Conservation (phyloP, 2,329 filamentous ascomycete species). For the Colletotrichum tofieldiae region DNA sequence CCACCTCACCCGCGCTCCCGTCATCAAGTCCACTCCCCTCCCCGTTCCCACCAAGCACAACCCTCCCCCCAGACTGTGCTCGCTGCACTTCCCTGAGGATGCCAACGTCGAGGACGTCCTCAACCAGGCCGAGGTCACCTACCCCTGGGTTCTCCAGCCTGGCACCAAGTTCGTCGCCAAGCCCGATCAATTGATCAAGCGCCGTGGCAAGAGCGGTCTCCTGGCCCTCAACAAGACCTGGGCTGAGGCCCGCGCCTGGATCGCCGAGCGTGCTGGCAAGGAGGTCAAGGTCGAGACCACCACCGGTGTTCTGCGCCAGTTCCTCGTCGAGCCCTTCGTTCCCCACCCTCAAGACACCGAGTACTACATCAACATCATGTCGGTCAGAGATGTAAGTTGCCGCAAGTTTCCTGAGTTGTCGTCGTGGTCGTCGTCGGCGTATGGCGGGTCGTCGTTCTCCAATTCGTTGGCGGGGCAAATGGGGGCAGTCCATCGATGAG, state of each 20-base stretch:
- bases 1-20: conserved; percentile 96
- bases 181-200: conserved; percentile 99
- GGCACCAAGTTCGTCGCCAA: conserved; percentile 97
- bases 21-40: conserved; percentile 98
- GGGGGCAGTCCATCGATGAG: conserved; percentile 35
- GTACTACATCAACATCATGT: conserved; percentile 99
- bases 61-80: conserved; percentile 89
- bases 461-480: conserved; percentile 18
- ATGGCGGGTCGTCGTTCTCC: conserved; percentile 24
- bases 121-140: conserved; percentile 95
- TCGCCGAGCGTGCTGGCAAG: conserved; percentile 93
- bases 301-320: conserved; percentile 90
- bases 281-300: conserved; percentile 93
- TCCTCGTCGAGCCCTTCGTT: conserved; percentile 98
- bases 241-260: conserved; percentile 94
- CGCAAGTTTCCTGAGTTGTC: conserved; percentile 44
- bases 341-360: conserved; percentile 96
- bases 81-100: conserved; percentile 93
- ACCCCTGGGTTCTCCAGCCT: conserved; percentile 90
- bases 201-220: conserved; percentile 98
- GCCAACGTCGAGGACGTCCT: conserved; percentile 87
- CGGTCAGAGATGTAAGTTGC: conserved; percentile 94
- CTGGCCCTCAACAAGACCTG: conserved; percentile 97
- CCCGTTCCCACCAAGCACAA: conserved; percentile 90
- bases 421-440: conserved; percentile 23